Conservation (phyloP, 805 yeast species). For the Brettanomyces custersianus region DNA sequence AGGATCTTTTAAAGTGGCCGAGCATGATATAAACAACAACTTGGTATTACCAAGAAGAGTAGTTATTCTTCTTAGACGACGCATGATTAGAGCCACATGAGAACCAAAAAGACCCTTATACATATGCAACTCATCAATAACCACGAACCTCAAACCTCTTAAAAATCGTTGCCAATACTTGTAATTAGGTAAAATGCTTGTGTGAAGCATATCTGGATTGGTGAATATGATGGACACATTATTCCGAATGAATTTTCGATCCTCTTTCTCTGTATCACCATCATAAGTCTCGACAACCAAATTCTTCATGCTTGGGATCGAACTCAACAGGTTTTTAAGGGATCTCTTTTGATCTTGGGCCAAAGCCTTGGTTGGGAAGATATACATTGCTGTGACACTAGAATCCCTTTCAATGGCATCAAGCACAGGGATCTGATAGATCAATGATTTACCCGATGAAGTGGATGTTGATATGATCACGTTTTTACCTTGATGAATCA, state of each 20-base stretch:
- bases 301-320: constrained; percentile 33
- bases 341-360: constrained; percentile 95
- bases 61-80: constrained; percentile 67
- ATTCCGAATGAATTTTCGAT: constrained; percentile 45
- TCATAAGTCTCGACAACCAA: constrained; percentile 74
- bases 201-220: constrained; percentile 90
- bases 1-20: constrained; percentile 85
- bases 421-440: constrained; percentile 82
- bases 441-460: constrained; percentile 90
- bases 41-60: constrained; percentile 39
- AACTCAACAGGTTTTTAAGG: constrained; percentile 46
- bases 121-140: constrained; percentile 80
- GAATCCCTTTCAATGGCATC: constrained; percentile 33
- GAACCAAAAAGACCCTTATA: constrained; percentile 90
- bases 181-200: constrained; percentile 73
- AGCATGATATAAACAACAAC: constrained; percentile 74
- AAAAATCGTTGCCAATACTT: constrained; percentile 67
- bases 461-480: constrained; percentile 92
- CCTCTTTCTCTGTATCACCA: constrained; percentile 74
- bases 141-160: constrained; percentile 55
- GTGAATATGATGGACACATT: constrained; percentile 79
- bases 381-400: constrained; percentile 63
- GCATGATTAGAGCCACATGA: constrained; percentile 78
- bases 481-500: constrained; percentile 46
- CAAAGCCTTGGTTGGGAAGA: constrained; percentile 94